Conservation (phyloP, 768 basidiomycete species). For the Hortiboletus flavorubellus region DNA sequence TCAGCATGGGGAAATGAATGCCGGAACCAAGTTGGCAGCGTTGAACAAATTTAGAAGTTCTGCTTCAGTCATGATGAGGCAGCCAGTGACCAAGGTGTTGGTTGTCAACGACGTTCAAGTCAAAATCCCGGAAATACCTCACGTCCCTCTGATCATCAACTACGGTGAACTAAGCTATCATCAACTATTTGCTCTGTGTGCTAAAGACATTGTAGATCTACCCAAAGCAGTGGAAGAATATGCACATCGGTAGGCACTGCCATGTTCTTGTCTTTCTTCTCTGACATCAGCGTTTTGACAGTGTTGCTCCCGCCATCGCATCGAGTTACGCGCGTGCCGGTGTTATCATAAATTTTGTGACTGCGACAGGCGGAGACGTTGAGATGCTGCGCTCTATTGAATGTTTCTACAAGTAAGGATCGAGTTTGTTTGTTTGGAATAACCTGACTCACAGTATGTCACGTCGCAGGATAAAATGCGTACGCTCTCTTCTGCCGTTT, state of each 20-base stretch:
- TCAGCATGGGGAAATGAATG: constrained; percentile 92
- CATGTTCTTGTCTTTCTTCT: not conserved
- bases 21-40: constrained; percentile 74
- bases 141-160: constrained; percentile 92
- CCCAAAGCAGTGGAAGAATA: constrained; percentile 98
- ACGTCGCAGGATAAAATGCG: constrained; percentile 76
- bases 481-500: constrained; percentile 38
- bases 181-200: not conserved
- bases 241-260: constrained; percentile 72
- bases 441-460: constrained; percentile 14
- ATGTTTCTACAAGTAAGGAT: constrained; percentile 90
- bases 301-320: constrained; percentile 86
- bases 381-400: constrained; percentile 99
- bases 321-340: constrained; percentile 82
- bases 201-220: constrained; percentile 52
- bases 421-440: not conserved
- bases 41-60: constrained; percentile 79
- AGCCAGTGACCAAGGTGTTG: constrained; percentile 68
- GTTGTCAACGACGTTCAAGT: constrained; percentile 94
- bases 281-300: constrained; percentile 29
- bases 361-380: constrained; percentile 95
- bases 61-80: constrained; percentile 55
- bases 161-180: constrained; percentile 55
- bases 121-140: constrained; percentile 84
- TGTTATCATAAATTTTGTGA: constrained; percentile 94